A percentile compares a stretch with the other conserved stretches of the same genome.
These are phyloP conservation scores for Debaryomyces nepalensis DNA, from an alignment of 1,139 yeast species.

Conservation along the genomic window DNA sequence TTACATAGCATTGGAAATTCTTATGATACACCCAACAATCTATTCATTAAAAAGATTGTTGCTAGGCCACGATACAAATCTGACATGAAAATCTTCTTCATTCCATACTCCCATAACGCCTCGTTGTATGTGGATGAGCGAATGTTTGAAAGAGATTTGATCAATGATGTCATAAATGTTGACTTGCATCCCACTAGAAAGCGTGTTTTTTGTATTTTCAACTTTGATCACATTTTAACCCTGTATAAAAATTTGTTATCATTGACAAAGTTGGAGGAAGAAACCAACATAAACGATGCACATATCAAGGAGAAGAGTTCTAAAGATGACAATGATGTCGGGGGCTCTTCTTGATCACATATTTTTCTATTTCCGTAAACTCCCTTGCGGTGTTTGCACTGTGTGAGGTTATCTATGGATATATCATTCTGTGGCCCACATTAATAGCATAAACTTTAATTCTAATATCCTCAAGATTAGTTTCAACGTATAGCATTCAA, in stretches of 20 bases:
- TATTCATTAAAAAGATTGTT: slow-evolving; percentile 50
- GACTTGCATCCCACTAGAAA: slow-evolving; percentile 21
- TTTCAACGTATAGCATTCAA: too few relatives aligned
- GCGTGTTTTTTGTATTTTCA: slow-evolving; percentile 31
- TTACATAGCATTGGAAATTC: slow-evolving; percentile 42
- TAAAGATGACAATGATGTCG: neutral
- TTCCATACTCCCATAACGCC: slow-evolving; percentile 36
- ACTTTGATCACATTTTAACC: slow-evolving; percentile 23
- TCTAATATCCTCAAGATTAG: neutral
- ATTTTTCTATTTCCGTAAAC: too few relatives aligned
- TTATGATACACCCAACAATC: slow-evolving; percentile 48
- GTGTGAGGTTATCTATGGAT: neutral
- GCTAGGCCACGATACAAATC: slow-evolving; percentile 58
- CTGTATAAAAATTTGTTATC: slow-evolving; percentile 22
- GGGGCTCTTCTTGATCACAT: too few relatives aligned
- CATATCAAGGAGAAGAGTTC: neutral
- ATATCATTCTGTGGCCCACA: neutral
- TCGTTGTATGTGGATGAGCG: slow-evolving; percentile 55
- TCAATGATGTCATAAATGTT: slow-evolving; percentile 51
- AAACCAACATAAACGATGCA: too few relatives aligned
- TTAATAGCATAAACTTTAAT: neutral
- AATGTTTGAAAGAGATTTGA: slow-evolving; percentile 56
- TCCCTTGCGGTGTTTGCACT: neutral
- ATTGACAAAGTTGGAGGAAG: slow-evolving; percentile 1
- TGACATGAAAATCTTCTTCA: slow-evolving; percentile 52